Percentiles rank a stretch among this genome's conserved stretches.
These are phyloP conservation scores for Dichomitus squalens DNA, from an alignment of 1,284 basidiomycete genomes.

Conservation along the genomic window DNA sequence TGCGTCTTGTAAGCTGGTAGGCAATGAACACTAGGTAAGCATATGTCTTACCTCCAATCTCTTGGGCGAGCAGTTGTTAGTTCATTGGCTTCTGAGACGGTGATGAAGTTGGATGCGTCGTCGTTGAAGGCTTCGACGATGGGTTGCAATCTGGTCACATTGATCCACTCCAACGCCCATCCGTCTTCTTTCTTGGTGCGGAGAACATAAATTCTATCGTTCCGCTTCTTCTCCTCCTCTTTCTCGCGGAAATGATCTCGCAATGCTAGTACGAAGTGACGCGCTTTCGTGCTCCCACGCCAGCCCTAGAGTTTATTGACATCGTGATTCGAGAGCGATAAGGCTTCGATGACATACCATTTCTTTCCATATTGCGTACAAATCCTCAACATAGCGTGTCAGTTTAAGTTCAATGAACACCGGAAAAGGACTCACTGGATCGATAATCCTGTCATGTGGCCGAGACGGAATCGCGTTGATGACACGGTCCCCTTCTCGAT, in stretches of 20 bases:
- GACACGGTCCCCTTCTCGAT: conserved; percentile 29
- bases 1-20: neutral
- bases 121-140: conserved; percentile 53
- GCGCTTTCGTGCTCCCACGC: conserved; percentile 38
- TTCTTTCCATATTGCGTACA: conserved; percentile 30
- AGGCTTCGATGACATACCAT: conserved; percentile 25
- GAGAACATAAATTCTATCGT: conserved; percentile 15
- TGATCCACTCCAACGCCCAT: conserved; percentile 49
- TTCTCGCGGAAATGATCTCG: conserved; percentile 37
- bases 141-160: conserved; percentile 42
- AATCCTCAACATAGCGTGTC: conserved; percentile 7
- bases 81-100: conserved; percentile 39
- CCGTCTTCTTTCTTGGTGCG: conserved; percentile 37
- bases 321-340: neutral
- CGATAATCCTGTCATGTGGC: conserved; percentile 31
- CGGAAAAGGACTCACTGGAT: conserved; percentile 21
- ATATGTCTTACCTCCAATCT: conserved; percentile 17
- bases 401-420: neutral
- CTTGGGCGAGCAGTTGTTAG: conserved; percentile 10
- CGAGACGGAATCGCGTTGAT: conserved; percentile 29
- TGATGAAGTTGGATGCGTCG: conserved; percentile 50
- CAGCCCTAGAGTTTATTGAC: conserved; percentile 32
- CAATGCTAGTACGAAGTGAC: conserved; percentile 38
- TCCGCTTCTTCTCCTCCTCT: conserved; percentile 8
- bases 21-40: neutral